Evolutionary conservation across 768 basidiomycete genomes (phyloP), one percentile per base, ranked within the genome.

Genomic region (Hypholoma fasciculare): DNA sequence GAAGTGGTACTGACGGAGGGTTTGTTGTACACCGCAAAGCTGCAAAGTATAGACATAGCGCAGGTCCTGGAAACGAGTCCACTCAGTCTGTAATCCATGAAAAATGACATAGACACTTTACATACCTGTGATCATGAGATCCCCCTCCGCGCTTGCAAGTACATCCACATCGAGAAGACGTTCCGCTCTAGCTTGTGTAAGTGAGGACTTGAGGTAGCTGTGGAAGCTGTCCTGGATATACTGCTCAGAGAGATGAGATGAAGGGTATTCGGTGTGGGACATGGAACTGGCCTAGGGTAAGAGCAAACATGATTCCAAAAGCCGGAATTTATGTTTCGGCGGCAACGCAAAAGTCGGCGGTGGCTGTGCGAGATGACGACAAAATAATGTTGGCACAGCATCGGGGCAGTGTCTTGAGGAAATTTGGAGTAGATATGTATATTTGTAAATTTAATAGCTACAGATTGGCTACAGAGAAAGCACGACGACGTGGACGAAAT

Each of bases 81-180:
- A 36, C 27, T 38, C 14, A 13, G 3, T 40, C 12, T 26, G 40
- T 58, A 38, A 26, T 27, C 40, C 23, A 51, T 39, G 19, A 56
- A 27, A 27, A 49, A 11, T 3, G 26, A 6, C n/a, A n/a, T n/a
- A n/a, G n/a, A n/a, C 20, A 14, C 11, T 11, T n/a, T n/a, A 57
- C 57, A 43, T 50, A 86, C 92, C 92, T 67, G 89, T 87, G 58
- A 94, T 88, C 91, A 94, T 94, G 30, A 94, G 72, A 77, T 94
- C 92, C 0, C 79, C 83, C 72, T 92, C 89, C 11, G 90, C 93
- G 46, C 86, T 88, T 37, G 86, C 87, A 5, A 94, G 75, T 1
- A 91, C 70, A 42, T 91, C 86, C 7, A 82, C 82, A 66, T 90
- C 89, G 36, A 95, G 75, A 1, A 95, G 76, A 3, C 77, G 74